A percentile compares a stretch with the other conserved stretches of the same genome.
These are phyloP conservation scores for Serendipita sp. DNA, from an alignment of 768 basidiomycete species.

Conservation along the genomic window DNA sequence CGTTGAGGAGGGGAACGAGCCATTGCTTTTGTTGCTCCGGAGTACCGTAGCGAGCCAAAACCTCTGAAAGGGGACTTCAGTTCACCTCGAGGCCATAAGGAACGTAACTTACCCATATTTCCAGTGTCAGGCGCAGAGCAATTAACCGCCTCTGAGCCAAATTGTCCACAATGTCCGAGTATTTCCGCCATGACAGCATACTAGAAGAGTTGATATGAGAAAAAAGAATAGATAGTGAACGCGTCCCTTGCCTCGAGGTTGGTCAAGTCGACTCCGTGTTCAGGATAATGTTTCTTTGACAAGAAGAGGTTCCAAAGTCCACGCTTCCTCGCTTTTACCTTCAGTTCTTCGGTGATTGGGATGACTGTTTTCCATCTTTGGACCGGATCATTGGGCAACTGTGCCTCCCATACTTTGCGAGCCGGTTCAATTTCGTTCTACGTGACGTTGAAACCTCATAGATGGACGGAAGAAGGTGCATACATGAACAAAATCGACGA, in stretches of 20 bases:
- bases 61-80: slow-evolving; percentile 43
- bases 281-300: slow-evolving; percentile 84
- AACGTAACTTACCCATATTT: slow-evolving; percentile 65
- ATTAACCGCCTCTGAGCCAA: slow-evolving; percentile 78
- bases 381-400: slow-evolving; percentile 58
- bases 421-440: slow-evolving; percentile 85
- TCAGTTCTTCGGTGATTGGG: slow-evolving; percentile 67
- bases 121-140: slow-evolving; percentile 96
- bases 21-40: slow-evolving; percentile 82
- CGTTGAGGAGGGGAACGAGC: slow-evolving; percentile 74
- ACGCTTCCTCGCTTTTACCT: slow-evolving; percentile 68
- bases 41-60: slow-evolving; percentile 86
- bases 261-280: slow-evolving; percentile 73
- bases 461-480: slow-evolving; percentile 11
- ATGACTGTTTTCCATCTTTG: slow-evolving; percentile 75
- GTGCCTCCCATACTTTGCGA: slow-evolving; percentile 55
- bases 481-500: slow-evolving; percentile 76
- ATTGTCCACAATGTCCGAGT: slow-evolving; percentile 64
- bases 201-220: slow-evolving; percentile 24
- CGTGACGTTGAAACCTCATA: background rate
- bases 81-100: background rate
- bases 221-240: background rate
- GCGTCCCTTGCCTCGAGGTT: slow-evolving; percentile 65
- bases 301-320: slow-evolving; percentile 98
- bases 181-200: slow-evolving; percentile 98